phyloP scores from a whole-genome alignment of 2,329 filamentous ascomycete species.

The Colletotrichum paranaense region DNA sequence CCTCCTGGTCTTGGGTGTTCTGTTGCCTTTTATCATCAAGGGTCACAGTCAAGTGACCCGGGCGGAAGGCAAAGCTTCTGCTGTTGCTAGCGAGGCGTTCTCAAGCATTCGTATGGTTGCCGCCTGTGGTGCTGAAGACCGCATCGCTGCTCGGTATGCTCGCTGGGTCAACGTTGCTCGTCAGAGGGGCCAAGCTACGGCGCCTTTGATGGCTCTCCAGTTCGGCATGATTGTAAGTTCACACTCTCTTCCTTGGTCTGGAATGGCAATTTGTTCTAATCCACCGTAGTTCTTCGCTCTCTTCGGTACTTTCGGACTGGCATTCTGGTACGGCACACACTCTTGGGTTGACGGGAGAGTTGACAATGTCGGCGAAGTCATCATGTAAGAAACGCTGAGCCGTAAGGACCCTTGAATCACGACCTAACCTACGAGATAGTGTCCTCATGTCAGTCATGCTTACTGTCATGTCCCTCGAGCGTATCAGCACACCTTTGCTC shows the following conservation, averaged over 20 bases:
- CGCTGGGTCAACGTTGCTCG: conserved; percentile 66
- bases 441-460: conserved; percentile 70
- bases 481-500: conserved; percentile 68
- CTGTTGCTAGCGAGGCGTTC: conserved; percentile 71
- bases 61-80: conserved; percentile 67
- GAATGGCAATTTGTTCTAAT: conserved; percentile 29
- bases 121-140: conserved; percentile 70
- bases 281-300: conserved; percentile 61
- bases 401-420: neutral
- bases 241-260: neutral
- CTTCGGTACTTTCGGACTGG: conserved; percentile 64
- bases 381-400: conserved; percentile 57
- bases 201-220: conserved; percentile 64
- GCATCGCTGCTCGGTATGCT: conserved; percentile 64
- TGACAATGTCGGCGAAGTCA: conserved; percentile 61
- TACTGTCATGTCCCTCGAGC: conserved; percentile 66
- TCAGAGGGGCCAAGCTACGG: conserved; percentile 58
- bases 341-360: conserved; percentile 59
- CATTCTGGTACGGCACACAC: conserved; percentile 73
- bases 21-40: conserved; percentile 68
- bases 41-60: conserved; percentile 57
- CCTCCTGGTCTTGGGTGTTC: conserved; percentile 55
- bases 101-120: conserved; percentile 70
- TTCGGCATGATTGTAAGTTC: conserved; percentile 59
- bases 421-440: conserved; percentile 38